phyloP scores from a whole-genome alignment of 192 early-diverging fungal genomes.

The Lunasporangiospora selenospora region DNA sequence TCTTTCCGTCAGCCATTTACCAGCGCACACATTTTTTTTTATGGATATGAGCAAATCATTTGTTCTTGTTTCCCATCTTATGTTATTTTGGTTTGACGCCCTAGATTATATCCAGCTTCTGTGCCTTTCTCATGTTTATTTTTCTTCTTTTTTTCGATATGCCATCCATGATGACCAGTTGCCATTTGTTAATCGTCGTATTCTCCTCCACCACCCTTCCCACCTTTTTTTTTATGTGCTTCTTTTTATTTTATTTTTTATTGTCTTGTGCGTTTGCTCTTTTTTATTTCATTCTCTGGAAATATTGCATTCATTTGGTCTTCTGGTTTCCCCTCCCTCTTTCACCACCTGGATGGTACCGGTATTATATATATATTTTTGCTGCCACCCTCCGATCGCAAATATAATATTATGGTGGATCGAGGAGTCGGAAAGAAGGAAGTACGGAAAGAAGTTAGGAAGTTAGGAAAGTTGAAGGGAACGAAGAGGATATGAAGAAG shows the following conservation, averaged over 20 bases:
- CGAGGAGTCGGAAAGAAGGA: too few species aligned
- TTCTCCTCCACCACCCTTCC: background rate
- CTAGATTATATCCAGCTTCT: conserved; percentile 11
- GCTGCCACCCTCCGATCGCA: too few species aligned
- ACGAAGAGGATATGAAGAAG: too few species aligned
- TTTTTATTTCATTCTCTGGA: background rate
- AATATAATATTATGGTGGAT: too few species aligned
- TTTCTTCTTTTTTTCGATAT: conserved; percentile 2
- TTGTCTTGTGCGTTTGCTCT: background rate
- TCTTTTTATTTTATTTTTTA: background rate
- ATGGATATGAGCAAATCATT: background rate
- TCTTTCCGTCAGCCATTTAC: background rate
- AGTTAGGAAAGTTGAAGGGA: too few species aligned
- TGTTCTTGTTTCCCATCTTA: background rate
- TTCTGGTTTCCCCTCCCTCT: too few species aligned
- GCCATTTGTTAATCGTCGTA: background rate
- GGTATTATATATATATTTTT: too few species aligned
- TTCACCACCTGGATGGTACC: too few species aligned
- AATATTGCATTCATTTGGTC: too few species aligned
- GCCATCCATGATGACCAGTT: background rate
- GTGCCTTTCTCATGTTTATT: conserved; percentile 6
- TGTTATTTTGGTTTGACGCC: conserved; percentile 11
- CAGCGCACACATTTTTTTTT: background rate
- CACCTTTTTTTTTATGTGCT: background rate
- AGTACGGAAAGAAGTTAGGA: too few species aligned